Evolutionary conservation across 2,329 filamentous ascomycete species (phyloP).

Genomic region (Cucurbitaria berberidis): DNA sequence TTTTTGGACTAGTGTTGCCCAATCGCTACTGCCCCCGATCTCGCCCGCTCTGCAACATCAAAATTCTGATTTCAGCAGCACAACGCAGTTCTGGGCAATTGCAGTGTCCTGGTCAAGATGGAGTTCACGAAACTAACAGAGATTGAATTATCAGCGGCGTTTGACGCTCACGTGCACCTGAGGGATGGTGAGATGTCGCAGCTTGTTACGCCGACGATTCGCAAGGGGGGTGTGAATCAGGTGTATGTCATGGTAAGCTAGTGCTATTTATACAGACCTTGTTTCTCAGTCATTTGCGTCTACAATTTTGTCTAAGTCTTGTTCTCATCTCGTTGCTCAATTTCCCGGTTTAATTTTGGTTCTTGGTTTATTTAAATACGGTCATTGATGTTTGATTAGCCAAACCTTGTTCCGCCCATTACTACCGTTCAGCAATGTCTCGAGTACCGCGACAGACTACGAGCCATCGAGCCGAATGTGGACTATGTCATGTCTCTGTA

Average conservation of each 20-base stretch:
- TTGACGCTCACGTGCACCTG: constrained; percentile 60
- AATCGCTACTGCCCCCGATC: not conserved
- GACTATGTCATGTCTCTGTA: constrained; percentile 60
- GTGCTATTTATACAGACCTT: constrained; percentile 1
- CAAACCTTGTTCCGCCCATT: constrained; percentile 58
- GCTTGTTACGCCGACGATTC: constrained; percentile 58
- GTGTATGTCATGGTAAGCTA: constrained; percentile 60
- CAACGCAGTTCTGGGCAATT: not conserved
- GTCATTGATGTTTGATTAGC: constrained; percentile 36
- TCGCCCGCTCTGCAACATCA: constrained; percentile 16
- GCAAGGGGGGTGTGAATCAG: constrained; percentile 59
- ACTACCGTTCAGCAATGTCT: constrained; percentile 57
- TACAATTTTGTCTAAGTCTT: not conserved
- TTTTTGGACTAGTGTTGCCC: not conserved
- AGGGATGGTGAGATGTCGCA: constrained; percentile 60
- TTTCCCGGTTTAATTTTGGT: too few relatives aligned
- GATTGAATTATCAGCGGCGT: constrained; percentile 56
- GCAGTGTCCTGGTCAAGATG: constrained; percentile 28
- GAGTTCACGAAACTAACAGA: constrained; percentile 51
- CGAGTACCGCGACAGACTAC: constrained; percentile 53
- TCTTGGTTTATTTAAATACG: too few relatives aligned
- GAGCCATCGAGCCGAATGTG: constrained; percentile 56
- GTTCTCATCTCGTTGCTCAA: not conserved
- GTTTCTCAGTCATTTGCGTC: not conserved
- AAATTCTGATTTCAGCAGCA: constrained; percentile 15